Base-by-base conservation (phyloP, 1,139 yeast genomes). In the Schizosaccharomyces versatilis region DNA sequence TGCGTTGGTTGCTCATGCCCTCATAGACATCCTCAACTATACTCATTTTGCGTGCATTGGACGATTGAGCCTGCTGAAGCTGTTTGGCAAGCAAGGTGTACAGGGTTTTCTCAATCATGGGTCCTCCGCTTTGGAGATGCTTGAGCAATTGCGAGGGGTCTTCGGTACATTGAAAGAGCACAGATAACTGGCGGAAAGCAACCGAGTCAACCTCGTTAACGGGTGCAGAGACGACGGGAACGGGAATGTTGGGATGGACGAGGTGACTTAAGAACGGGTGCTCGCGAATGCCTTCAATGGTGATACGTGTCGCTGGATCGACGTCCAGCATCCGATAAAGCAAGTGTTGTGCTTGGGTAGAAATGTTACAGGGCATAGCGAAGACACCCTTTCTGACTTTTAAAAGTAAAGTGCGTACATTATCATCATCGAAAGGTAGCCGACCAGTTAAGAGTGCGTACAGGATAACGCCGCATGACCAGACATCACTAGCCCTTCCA, bases 401-500 rank as follows among this genome's bases (percentile, higher is more conserved):
- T 62, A 85, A 71, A 52, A 90, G 72, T 59, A 90, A 71, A 62
- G 81, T 80, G 61, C 98, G 75, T 61, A 93, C 86, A 66, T 86
- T 86, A 63, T 88, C 97, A 68, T 93, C 97, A 68, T 93, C 98
- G 67, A 93, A 93, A 1, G 98, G 98, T 59, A 90, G 73, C 67
- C 90, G 90, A 40, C 98, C 98, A 0, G 97, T 88, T 56, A 90
- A 73, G 54, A 90, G 71, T 1, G 98, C 98, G 70, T 85, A 90
- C 54, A 90, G 71, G 55, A 90, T 90, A 61, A 90, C 85, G 60
- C 98, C 98, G 69, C 98, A 90, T 8, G 96, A 86, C 99, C 99
- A 90, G 55, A 90, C 90, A 68, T 90, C 99, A 41, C 94, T 81
- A 36, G 95, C 96, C 17, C 95, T 90, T 15, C 98, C 98, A 66